phyloP scores from a whole-genome alignment of 2,329 filamentous ascomycete genomes.

The Botrytis galanthina region DNA sequence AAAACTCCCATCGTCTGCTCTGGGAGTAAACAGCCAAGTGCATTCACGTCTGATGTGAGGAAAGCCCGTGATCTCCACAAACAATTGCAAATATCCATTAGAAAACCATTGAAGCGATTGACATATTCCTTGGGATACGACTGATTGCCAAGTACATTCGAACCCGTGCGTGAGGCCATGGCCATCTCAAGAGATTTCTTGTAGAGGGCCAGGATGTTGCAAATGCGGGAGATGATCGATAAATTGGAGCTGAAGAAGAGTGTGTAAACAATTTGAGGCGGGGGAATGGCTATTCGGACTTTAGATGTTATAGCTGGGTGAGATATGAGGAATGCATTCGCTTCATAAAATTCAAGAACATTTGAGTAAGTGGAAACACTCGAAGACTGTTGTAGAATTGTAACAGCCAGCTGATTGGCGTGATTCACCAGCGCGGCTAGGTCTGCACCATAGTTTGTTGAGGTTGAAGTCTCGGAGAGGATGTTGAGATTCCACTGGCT shows the following conservation, averaged over 20 bases:
- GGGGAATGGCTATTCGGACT: conserved; percentile 67
- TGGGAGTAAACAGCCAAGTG: conserved; percentile 52
- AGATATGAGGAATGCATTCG: conserved; percentile 55
- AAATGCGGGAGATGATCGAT: conserved; percentile 65
- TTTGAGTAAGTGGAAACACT: conserved; percentile 49
- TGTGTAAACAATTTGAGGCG: conserved; percentile 65
- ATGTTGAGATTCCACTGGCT: conserved; percentile 55
- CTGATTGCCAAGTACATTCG: conserved; percentile 29
- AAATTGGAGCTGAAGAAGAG: conserved; percentile 66
- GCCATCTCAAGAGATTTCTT: conserved; percentile 71
- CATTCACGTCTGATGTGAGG: conserved; percentile 59
- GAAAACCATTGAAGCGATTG: conserved; percentile 73
- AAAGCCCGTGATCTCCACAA: conserved; percentile 76
- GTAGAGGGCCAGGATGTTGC: conserved; percentile 66
- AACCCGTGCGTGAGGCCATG: conserved; percentile 44
- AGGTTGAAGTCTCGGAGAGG: conserved; percentile 40
- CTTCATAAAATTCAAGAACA: conserved; percentile 69
- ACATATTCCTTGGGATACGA: conserved; percentile 60
- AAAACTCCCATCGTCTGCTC: conserved; percentile 46
- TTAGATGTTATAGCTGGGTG: conserved; percentile 50
- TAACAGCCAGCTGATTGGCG: conserved; percentile 56
- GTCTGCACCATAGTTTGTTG: conserved; percentile 25
- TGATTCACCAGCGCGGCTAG: conserved; percentile 48
- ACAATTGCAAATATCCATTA: conserved; percentile 85
- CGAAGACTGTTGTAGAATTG: conserved; percentile 55